Conservation (phyloP, 1,284 basidiomycete species). For the Ceratobasidium sp. region DNA sequence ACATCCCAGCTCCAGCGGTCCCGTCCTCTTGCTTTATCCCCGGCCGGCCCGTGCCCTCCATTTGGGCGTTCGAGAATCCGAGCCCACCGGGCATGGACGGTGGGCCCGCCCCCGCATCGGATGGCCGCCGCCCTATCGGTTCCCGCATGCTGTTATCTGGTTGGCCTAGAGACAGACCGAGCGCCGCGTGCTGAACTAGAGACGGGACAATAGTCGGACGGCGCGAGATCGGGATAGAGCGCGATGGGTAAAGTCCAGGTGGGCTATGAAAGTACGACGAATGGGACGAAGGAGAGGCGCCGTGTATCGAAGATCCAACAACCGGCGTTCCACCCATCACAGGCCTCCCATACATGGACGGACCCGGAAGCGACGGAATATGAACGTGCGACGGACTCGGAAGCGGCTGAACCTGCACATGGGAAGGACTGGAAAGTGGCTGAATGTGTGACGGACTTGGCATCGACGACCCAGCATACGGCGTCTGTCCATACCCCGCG, state of each 20-base stretch:
- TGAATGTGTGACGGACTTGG: slow-evolving; percentile 4
- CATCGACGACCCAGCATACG: background rate
- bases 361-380: background rate
- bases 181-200: too few relatives aligned
- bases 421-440: slow-evolving; percentile 1
- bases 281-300: background rate
- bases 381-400: slow-evolving; percentile 26
- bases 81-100: too few relatives aligned
- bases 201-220: slow-evolving; percentile 9
- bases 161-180: too few relatives aligned
- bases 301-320: background rate
- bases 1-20: too few relatives aligned
- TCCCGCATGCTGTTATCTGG: too few relatives aligned
- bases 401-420: slow-evolving; percentile 6
- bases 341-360: background rate
- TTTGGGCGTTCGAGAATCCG: too few relatives aligned
- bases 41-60: too few relatives aligned
- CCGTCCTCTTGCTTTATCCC: too few relatives aligned
- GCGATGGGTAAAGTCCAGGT: background rate
- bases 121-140: too few relatives aligned
- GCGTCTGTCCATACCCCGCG: background rate
- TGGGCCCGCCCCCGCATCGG: background rate
- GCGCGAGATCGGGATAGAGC: background rate
- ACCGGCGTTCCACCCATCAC: background rate
- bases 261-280: background rate